Base-by-base conservation (phyloP, 495 filamentous ascomycete species). In the Podospora tetraspora region DNA sequence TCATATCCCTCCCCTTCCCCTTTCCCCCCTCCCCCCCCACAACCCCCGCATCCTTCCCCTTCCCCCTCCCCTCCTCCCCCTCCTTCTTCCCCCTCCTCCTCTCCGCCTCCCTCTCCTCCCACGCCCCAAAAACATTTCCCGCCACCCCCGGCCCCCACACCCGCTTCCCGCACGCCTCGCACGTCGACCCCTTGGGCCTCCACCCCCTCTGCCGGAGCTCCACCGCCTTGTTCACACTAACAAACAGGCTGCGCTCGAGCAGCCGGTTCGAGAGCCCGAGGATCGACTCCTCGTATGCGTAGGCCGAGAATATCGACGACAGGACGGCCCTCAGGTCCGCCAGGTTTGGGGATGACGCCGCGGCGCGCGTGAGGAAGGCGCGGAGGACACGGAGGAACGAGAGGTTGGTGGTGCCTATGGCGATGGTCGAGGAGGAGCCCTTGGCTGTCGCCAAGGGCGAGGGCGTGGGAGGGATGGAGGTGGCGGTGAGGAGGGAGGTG, bases 121-220 rank as follows among this genome's bases (percentile, higher is more conserved):
- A 97, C 9, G 88, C 89, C 43, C 90, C 86, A 82, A 92, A 97
- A 22, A 94, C 84, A 61, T 88, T 82, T 3, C 89, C 87, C 1
- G 91, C 89, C 21, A 91, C 91, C 3, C 93, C 93, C 2, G 92
- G 92, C 0, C 95, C 95, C 95, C 95, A 99, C 2, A 93, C 87
- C 22, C 93, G 83, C 69, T 86, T 86, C 29, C 89, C 89, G 66
- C 95, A 99, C 10, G 87, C 87, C 75, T 97, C 95, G 71, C 95
- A 99, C 0, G 89, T 89, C 64, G 93, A 92, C 1, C 91, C 90
- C 24, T 88, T 84, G 0, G 95, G 92, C 64, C 93, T 85, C 96
- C 95, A 99, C 12, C 95, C 95, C 24, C 89, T 85, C 75, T 93
- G 90, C n/a, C 94, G 85, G 11, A 94, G 85, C 19, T 84, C 82